These are phyloP conservation scores for Teunomyces pallodes DNA, from an alignment of 805 yeast genomes.

Conservation along the genomic window DNA sequence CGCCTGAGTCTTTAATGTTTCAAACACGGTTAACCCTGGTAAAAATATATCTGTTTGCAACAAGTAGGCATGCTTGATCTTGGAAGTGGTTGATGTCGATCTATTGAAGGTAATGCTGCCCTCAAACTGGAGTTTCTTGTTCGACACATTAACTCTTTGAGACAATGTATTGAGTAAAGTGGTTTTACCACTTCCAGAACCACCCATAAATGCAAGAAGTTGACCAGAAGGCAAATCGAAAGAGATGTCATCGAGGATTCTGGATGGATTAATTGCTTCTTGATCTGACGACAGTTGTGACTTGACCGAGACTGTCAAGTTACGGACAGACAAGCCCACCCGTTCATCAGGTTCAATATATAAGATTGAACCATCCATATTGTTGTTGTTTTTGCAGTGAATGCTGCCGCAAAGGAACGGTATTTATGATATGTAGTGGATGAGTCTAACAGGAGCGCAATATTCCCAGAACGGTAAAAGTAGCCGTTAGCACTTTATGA, in stretches of 20 bases:
- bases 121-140: constrained; percentile 37
- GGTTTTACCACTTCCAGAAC: constrained; percentile 86
- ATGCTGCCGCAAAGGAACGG: too few species aligned
- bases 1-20: constrained; percentile 68
- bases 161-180: constrained; percentile 69
- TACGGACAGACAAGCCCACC: constrained; percentile 9
- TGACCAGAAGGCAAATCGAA: constrained; percentile 60
- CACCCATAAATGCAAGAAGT: constrained; percentile 79
- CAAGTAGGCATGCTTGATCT: constrained; percentile 54
- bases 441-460: too few species aligned
- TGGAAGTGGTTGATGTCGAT: constrained; percentile 2
- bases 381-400: background rate
- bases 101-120: constrained; percentile 40
- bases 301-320: constrained; percentile 9
- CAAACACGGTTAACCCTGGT: constrained; percentile 70
- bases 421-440: too few species aligned
- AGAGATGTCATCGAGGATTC: constrained; percentile 45
- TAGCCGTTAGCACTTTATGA: too few species aligned
- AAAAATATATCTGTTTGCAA: constrained; percentile 72
- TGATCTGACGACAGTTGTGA: background rate
- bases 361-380: constrained; percentile 1
- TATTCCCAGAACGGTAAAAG: background rate
- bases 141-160: constrained; percentile 42
- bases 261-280: background rate
- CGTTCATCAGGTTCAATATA: constrained; percentile 8